Base-by-base conservation (phyloP, 2,329 filamentous ascomycete genomes). In the Aspergillus luchuensis region DNA sequence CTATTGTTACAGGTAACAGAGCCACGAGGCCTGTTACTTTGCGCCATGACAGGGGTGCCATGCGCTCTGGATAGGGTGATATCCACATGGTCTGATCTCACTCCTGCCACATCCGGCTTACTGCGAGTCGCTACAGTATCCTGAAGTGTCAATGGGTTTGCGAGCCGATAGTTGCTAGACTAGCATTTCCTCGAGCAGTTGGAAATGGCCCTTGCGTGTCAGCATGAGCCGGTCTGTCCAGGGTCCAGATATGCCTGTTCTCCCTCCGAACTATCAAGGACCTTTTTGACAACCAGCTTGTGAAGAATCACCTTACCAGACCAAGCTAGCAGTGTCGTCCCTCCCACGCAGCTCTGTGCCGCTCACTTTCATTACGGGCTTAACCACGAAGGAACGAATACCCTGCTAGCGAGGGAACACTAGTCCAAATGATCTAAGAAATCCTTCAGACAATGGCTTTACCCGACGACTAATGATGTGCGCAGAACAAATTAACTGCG, bases 81-180 rank as follows among this genome's bases (percentile, higher is more conserved):
- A 5, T 45, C 57, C 57, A 61, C 59, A 57, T 61, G 56, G 59
- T 47, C 56, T 61, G 56, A 58, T 58, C 25, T 54, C 25, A 17
- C 25, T 49, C 13, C 13, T 28, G 48, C 43, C 28, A 36, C 33
- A 47, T 10, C 25, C 53, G 41, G 38, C 30, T 13, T n/a, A 15
- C 25, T 11, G 30, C 47, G 8, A 17, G 19, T 33, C 13, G 25
- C 15, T 45, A 21, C 13, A 13, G 21, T 30, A 4, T 43, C 21
- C 30, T 49, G 3, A 19, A 10, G n/a, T 50, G 25, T 50, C 15
- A 13, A 36, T 36, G 8, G 17, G 8, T 33, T 33, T 50, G 15
- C 25, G 8, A 10, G 17, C 47, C n/a, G 15, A n/a, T 4, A 33
- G 17, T 50, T 17, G 25, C 25, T 19, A 10, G 23, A 8, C 45